Conservation (phyloP, 306 rosid species). For the Geum urbanum region DNA sequence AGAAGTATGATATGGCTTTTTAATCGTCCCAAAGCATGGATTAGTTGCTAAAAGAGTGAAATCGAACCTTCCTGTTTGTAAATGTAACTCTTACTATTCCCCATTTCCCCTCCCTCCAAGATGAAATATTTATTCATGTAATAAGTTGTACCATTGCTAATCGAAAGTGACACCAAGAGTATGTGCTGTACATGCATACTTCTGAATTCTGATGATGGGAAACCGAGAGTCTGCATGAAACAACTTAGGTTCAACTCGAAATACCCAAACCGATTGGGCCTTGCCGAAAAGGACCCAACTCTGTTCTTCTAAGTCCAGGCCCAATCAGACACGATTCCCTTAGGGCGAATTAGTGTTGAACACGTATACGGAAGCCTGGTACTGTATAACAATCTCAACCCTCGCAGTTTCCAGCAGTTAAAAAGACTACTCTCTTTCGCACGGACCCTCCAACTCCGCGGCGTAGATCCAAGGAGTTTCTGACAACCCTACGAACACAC, state of each 20-base stretch:
- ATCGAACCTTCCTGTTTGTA: neutral
- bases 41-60: no score
- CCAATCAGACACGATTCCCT: neutral
- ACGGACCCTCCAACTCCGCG: constrained; percentile 54
- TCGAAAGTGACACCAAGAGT: no score
- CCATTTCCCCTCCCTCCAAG: neutral
- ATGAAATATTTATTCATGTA: neutral
- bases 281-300: no score
- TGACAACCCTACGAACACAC: constrained; percentile 34
- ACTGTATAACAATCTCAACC: neutral
- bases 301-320: neutral
- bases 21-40: no score
- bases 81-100: neutral
- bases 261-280: no score
- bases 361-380: neutral
- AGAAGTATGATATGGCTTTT: no score
- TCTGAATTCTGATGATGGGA: no score
- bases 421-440: constrained; percentile 11
- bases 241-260: neutral
- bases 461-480: constrained; percentile 77
- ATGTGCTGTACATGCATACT: no score
- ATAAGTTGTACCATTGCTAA: neutral
- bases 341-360: neutral
- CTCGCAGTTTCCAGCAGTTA: constrained; percentile 5
- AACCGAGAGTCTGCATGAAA: neutral